Base-by-base conservation (phyloP, 2,329 filamentous ascomycete genomes). In the Nemania sp. region DNA sequence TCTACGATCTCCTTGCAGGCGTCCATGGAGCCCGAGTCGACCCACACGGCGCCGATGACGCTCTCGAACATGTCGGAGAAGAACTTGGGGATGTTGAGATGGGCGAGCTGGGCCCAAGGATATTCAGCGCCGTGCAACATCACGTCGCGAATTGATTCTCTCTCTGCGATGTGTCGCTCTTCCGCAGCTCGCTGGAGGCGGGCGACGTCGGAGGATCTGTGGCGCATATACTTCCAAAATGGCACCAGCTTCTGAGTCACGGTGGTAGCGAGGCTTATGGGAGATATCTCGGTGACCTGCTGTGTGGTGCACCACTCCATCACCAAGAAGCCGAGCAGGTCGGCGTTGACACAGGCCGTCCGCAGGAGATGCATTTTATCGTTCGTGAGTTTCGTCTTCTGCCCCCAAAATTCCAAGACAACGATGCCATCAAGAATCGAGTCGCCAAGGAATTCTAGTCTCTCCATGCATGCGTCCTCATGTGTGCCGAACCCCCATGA, bases 391-490 rank as follows among this genome's bases (percentile, higher is more conserved):
- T 81, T 76, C 0, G 77, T 76, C 1, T 72, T 65, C 12, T 73
- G 65, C 2, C 72, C 69, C 72, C 85, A 90, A 5, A 94, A 76
- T n/a, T 77, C 80, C 0, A 77, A 79, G 7, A 91, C 86, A 50
- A 97, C 79, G 57, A 97, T 79, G 67, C 87, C 83, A 74, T 98
- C 94, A 0, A 98, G 84, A 2, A 97, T 80, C 0, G 92, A 85
- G 68, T 98, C 94, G 1, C 94, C 94, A 0, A 97, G 78, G 69
- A 95, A 97, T 71, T 97, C 94, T 1, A 97, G 82, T 0, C 92
- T 85, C 66, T 97, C 90, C 12, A 86, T 81, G 20, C 76, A 80
- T 2, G 79, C 79, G 10, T 62, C 69, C 2, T 58, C 47, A 1
- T 65, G 61, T 13, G 60, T 79, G 52, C 80, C 81, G 5, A 73